phyloP scores from a whole-genome alignment of 2,329 filamentous ascomycete species.

The Penicillium polonicum region DNA sequence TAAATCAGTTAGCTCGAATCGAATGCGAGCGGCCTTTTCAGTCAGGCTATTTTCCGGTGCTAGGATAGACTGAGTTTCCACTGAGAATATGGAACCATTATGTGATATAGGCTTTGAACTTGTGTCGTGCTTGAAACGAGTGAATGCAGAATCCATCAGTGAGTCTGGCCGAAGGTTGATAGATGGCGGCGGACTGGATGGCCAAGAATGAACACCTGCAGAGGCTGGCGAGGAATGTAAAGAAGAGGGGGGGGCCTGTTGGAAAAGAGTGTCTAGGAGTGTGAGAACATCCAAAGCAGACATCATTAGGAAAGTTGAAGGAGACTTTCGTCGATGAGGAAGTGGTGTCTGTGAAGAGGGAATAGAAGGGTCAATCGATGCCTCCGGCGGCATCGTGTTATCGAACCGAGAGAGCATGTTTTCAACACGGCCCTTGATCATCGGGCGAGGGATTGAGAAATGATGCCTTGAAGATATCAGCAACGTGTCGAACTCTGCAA shows the following conservation, averaged over 20 bases:
- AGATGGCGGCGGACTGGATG: slow-evolving; percentile 17
- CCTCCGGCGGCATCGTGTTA: slow-evolving; percentile 4
- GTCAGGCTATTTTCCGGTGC: slow-evolving; percentile 26
- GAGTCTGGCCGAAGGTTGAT: slow-evolving; percentile 24
- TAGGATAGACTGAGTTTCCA: slow-evolving; percentile 32
- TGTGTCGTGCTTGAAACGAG: slow-evolving; percentile 32
- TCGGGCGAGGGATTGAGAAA: slow-evolving; percentile 36
- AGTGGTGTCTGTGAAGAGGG: slow-evolving; percentile 27
- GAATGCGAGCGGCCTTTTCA: slow-evolving; percentile 41
- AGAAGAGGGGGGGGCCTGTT: slow-evolving; percentile 39
- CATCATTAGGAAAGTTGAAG: slow-evolving; percentile 69
- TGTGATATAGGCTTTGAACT: slow-evolving; percentile 26
- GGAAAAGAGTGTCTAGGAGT: slow-evolving; percentile 79
- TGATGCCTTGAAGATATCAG: slow-evolving; percentile 31
- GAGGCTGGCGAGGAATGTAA: slow-evolving; percentile 31
- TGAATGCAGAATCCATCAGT: slow-evolving; percentile 33
- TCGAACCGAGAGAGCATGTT: slow-evolving; percentile 39
- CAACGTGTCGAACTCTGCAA: slow-evolving; percentile 27
- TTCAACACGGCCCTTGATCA: slow-evolving; percentile 37
- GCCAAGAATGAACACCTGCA: slow-evolving; percentile 26
- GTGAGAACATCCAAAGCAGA: slow-evolving; percentile 77
- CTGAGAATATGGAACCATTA: slow-evolving; percentile 31
- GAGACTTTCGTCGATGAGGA: slow-evolving; percentile 50
- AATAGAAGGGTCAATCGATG: slow-evolving; percentile 1
- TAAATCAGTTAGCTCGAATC: slow-evolving; percentile 42